Conservation (phyloP, 176 grass and related monocot species). For the Hyparrhenia diplandra region DNA sequence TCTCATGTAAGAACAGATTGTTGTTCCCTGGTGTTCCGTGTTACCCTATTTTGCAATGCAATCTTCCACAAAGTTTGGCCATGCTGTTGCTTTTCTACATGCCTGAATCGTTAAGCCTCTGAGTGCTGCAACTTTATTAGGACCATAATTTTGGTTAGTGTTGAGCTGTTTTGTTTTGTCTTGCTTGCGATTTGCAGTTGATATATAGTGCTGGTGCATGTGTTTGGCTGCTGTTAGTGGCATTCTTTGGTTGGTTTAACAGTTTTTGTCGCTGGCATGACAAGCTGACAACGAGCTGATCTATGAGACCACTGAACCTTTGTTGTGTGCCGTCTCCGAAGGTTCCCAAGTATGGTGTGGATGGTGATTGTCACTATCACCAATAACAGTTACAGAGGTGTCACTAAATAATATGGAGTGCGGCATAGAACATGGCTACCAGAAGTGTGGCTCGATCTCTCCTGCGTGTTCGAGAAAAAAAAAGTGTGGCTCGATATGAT, state of each 20-base stretch:
- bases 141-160: neutral
- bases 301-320: conserved; percentile 23
- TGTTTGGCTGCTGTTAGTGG: conserved; percentile 20
- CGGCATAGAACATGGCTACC: neutral
- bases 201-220: neutral
- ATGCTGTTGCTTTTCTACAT: neutral
- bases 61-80: conserved; percentile 26
- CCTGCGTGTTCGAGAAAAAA: no score
- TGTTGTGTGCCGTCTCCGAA: conserved; percentile 7
- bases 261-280: conserved; percentile 5
- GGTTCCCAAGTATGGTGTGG: conserved; percentile 21
- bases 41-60: conserved; percentile 5
- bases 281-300: conserved; percentile 16
- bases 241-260: conserved; percentile 16
- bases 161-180: conserved; percentile 28
- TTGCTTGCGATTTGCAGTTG: conserved; percentile 11
- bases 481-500: neutral
- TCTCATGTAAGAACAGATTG: conserved; percentile 32
- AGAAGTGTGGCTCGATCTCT: neutral
- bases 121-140: conserved; percentile 21
- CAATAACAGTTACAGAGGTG: conserved; percentile 1
- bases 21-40: neutral
- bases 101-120: neutral
- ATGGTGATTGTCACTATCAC: conserved; percentile 31
- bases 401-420: neutral